These are phyloP conservation scores for Conidiobolus incongruus DNA, from an alignment of 371 early-diverging fungal genomes.

Conservation along the genomic window DNA sequence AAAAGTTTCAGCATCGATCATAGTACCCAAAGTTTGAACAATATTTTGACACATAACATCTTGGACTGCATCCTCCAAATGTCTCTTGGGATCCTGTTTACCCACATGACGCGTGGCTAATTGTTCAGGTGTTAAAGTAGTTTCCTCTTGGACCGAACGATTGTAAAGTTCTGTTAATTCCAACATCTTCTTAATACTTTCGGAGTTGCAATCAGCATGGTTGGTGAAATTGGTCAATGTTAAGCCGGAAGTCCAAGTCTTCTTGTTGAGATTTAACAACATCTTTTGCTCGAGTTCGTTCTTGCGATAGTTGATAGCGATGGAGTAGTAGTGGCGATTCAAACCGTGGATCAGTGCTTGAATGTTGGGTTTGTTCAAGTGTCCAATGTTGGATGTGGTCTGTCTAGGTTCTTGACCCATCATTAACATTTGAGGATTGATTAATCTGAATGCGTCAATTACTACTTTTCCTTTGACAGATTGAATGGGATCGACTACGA, in stretches of 20 bases:
- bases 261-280: constrained; percentile 96
- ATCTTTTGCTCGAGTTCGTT: constrained; percentile 98
- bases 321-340: constrained; percentile 98
- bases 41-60: constrained; percentile 82
- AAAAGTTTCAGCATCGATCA: constrained; percentile 67
- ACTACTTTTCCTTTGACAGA: constrained; percentile 99
- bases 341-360: constrained; percentile 99
- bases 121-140: constrained; percentile 80
- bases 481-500: constrained; percentile 99
- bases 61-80: constrained; percentile 79
- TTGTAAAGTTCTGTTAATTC: constrained; percentile 75
- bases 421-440: constrained; percentile 76
- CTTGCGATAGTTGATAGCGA: constrained; percentile 97
- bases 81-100: constrained; percentile 96
- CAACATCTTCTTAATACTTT: constrained; percentile 70
- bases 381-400: constrained; percentile 98
- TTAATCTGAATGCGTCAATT: constrained; percentile 98
- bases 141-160: constrained; percentile 90
- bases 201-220: constrained; percentile 60
- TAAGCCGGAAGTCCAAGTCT: constrained; percentile 97
- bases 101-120: constrained; percentile 92
- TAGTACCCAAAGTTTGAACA: constrained; percentile 78
- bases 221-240: constrained; percentile 61
- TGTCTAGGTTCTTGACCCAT: constrained; percentile 95
- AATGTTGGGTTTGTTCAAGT: constrained; percentile 94